phyloP scores from a whole-genome alignment of 129 eudicot species.

The Chrysanthemum lavandulifolium region DNA sequence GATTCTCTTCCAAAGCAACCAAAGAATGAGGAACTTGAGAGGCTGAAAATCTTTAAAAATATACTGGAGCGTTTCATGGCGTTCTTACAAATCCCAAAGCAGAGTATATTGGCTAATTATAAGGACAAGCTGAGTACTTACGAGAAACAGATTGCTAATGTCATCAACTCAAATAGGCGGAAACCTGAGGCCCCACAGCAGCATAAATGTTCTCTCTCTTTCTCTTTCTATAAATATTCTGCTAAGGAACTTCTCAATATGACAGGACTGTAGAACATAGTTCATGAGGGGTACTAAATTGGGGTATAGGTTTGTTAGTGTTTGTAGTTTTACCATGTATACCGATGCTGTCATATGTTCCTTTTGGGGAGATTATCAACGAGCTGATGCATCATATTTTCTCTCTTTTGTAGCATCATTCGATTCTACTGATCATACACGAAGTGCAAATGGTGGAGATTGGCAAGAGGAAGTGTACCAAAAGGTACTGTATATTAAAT shows the following conservation, averaged over 20 bases:
- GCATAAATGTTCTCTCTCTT: conserved; percentile 50
- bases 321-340: conserved; percentile 9
- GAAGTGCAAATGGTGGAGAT: conserved; percentile 73
- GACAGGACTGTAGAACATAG: neutral
- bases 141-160: conserved; percentile 63
- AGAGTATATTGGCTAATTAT: conserved; percentile 38
- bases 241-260: neutral
- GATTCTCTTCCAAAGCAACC: conserved; percentile 77
- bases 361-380: conserved; percentile 17
- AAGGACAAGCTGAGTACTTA: conserved; percentile 63
- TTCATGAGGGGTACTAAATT: too few species aligned
- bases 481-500: conserved; percentile 56
- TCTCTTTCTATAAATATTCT: conserved; percentile 46
- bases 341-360: neutral
- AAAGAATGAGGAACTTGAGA: conserved; percentile 60
- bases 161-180: conserved; percentile 64
- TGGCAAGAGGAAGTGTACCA: conserved; percentile 98
- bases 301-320: neutral
- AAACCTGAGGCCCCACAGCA: conserved; percentile 51
- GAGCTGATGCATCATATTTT: conserved; percentile 20
- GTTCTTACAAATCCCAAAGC: conserved; percentile 59
- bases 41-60: conserved; percentile 55
- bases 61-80: conserved; percentile 73
- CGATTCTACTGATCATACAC: conserved; percentile 83
- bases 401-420: conserved; percentile 53